Base-by-base conservation (phyloP, 129 eudicot species). In the Sambucus nigra region DNA sequence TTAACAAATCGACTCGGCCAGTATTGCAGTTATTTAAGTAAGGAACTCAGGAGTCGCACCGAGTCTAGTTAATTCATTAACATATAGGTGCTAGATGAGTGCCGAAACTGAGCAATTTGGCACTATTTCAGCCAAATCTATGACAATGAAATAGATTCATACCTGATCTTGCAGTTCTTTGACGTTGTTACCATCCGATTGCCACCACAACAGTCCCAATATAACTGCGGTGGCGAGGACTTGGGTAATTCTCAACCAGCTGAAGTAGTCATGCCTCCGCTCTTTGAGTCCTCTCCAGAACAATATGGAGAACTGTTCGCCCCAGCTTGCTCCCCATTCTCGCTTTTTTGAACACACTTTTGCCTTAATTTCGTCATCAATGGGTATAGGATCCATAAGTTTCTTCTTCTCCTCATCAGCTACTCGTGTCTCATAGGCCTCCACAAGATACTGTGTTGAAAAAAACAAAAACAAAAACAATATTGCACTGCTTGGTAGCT, bases 311-410 rank as follows among this genome's bases (percentile, higher is more conserved):
- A 76, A 92, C 24, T 92, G 96, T 44, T 77, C 72, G 25, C 81
- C 72, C 99, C 99, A 92, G 65, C 87, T 92, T 60, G 99, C 82
- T 15, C 99, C 99, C 99, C 99, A 92, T 63, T 80, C 99, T 59
- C 99, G 80, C 63, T 80, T 92, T 31, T 56, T 41, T 0, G 82
- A 63, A 21, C 47, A 24, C 6, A 76, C 61, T 42, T 69, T 74
- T 21, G 74, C 53, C 73, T 82, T 86, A 4, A 73, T 50, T 9
- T 86, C 95, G 47, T 82, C 94, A 56, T 77, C 91, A 20, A 77
- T 69, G 0, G 84, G 68, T 44, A 69, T 22, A n/a, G 80, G 84
- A 25, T 26, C 51, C 77, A 72, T 61, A 13, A 86, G 86, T 53
- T 66, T 81, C 55, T 75, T 82, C 80, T 92, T 86, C 59, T 73